Conservation (phyloP, 1,284 basidiomycete species). For the Taiwanofungus camphoratus region DNA sequence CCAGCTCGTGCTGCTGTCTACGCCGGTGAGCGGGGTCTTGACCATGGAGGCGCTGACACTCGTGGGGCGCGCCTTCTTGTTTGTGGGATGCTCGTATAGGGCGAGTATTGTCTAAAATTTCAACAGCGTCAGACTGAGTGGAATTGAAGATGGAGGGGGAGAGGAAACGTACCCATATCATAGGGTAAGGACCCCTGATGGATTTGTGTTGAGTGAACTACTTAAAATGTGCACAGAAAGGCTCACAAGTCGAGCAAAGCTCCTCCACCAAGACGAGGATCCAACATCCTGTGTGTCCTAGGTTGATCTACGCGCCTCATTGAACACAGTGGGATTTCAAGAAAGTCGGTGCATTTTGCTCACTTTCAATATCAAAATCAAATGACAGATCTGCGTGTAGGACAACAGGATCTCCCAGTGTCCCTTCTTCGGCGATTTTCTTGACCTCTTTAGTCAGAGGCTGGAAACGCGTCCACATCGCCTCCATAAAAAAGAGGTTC, state of each 20-base stretch:
- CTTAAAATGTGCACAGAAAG: neutral
- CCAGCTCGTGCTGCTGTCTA: constrained; percentile 77
- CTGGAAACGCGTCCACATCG: constrained; percentile 78
- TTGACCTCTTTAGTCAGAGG: constrained; percentile 65
- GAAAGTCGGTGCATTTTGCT: constrained; percentile 26
- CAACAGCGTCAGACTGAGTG: too few species aligned
- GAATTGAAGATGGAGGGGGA: too few species aligned
- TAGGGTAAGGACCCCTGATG: constrained; percentile 72
- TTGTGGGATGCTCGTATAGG: constrained; percentile 76
- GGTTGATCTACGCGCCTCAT: constrained; percentile 46
- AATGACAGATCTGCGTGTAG: constrained; percentile 71
- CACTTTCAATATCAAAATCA: constrained; percentile 69
- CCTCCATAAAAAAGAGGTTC: constrained; percentile 87
- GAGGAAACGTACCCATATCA: constrained; percentile 66
- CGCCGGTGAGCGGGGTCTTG: constrained; percentile 71
- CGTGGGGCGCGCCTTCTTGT: constrained; percentile 50
- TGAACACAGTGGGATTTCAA: neutral
- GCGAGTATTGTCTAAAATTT: constrained; percentile 72
- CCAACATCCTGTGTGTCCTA: constrained; percentile 68
- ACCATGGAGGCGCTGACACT: constrained; percentile 58
- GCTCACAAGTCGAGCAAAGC: constrained; percentile 77
- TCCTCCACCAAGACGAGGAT: constrained; percentile 81
- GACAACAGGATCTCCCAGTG: constrained; percentile 57
- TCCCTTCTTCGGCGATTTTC: constrained; percentile 54
- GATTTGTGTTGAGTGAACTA: neutral